Percentiles rank a stretch among this genome's conserved stretches.
These are phyloP conservation scores for Reticulascus tulasneorum DNA, from an alignment of 2,329 filamentous ascomycete genomes.

Conservation along the genomic window DNA sequence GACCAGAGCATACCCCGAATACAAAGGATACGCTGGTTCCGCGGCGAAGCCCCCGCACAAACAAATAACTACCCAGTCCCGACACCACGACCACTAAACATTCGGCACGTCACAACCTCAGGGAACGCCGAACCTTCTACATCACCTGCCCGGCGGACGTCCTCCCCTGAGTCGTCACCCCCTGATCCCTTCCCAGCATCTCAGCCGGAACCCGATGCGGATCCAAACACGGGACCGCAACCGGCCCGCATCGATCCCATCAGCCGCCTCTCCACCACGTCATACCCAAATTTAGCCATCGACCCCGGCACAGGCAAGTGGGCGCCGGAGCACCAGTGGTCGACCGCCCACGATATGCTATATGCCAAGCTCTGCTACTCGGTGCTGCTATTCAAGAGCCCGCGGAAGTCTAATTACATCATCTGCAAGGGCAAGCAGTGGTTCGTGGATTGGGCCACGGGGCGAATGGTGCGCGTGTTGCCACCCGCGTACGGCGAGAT, in stretches of 20 bases:
- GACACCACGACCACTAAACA: slow-evolving; percentile 8
- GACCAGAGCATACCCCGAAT: slow-evolving; percentile 60
- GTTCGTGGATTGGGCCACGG: slow-evolving; percentile 57
- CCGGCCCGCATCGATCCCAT: slow-evolving; percentile 14
- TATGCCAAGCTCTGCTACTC: slow-evolving; percentile 59
- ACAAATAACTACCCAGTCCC: slow-evolving; percentile 16
- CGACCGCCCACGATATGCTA: slow-evolving; percentile 51
- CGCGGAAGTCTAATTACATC: slow-evolving; percentile 55
- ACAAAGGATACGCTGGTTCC: slow-evolving; percentile 48
- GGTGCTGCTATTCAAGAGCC: slow-evolving; percentile 52
- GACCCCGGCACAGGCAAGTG: slow-evolving; percentile 51
- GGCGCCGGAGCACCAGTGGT: slow-evolving; percentile 53
- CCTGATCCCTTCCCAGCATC: slow-evolving; percentile 10
- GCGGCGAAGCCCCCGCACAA: slow-evolving; percentile 30
- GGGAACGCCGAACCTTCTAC: slow-evolving; percentile 3
- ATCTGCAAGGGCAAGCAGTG: slow-evolving; percentile 54
- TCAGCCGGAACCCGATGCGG: not conserved
- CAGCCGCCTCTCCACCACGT: slow-evolving; percentile 40
- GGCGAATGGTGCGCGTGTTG: slow-evolving; percentile 48
- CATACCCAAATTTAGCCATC: slow-evolving; percentile 40
- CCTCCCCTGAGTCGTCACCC: slow-evolving; percentile 3
- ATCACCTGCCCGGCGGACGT: slow-evolving; percentile 2
- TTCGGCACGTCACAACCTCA: slow-evolving; percentile 3
- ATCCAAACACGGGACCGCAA: slow-evolving; percentile 12
- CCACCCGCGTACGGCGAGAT: slow-evolving; percentile 52